Evolutionary conservation across 2,329 filamentous ascomycete genomes (phyloP).

Genomic region (Trichophyton equinum): DNA sequence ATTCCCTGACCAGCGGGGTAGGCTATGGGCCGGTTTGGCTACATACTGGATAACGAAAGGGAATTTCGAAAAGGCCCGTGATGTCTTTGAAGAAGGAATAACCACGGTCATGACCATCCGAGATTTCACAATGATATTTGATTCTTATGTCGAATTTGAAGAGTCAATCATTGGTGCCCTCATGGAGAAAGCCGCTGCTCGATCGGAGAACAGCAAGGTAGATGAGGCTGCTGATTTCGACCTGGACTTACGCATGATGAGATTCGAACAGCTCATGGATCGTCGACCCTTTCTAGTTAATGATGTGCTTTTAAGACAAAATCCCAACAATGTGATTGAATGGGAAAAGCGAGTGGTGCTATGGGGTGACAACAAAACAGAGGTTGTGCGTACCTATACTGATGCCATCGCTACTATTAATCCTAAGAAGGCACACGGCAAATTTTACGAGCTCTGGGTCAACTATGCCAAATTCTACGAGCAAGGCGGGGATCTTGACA

Average conservation of each 20-base stretch:
- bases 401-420: conserved; percentile 85
- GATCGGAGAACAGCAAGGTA: conserved; percentile 63
- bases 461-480: conserved; percentile 98
- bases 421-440: conserved; percentile 85
- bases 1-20: conserved; percentile 87
- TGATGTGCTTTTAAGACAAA: conserved; percentile 87
- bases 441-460: conserved; percentile 89
- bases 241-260: conserved; percentile 91
- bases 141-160: conserved; percentile 92
- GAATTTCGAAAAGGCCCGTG: conserved; percentile 81
- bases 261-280: conserved; percentile 97
- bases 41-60: conserved; percentile 94
- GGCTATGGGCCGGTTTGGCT: conserved; percentile 86
- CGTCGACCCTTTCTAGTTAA: conserved; percentile 90
- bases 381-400: conserved; percentile 89
- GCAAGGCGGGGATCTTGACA: conserved; percentile 67
- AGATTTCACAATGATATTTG: conserved; percentile 92
- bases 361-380: conserved; percentile 84
- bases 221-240: conserved; percentile 86
- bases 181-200: conserved; percentile 72
- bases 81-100: conserved; percentile 90
- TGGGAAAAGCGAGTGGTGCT: conserved; percentile 95
- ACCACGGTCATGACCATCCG: conserved; percentile 98
- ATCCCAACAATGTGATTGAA: conserved; percentile 88
- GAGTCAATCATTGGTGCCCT: conserved; percentile 85